These are phyloP conservation scores for Aspergillus sp. DNA, from an alignment of 2,329 filamentous ascomycete genomes.

Conservation along the genomic window DNA sequence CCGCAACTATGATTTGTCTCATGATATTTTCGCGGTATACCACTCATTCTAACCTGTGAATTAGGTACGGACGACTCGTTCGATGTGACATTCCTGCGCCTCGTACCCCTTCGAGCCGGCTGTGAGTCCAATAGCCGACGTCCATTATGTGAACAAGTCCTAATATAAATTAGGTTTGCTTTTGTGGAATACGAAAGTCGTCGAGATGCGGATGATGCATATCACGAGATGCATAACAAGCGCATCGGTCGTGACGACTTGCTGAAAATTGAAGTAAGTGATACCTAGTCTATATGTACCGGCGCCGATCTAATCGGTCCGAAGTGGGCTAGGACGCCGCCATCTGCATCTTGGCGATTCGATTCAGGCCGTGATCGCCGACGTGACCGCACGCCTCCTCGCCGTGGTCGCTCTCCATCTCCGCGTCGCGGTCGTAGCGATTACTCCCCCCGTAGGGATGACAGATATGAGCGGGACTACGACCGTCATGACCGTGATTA, in stretches of 20 bases:
- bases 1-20: neutral
- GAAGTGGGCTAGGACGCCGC: conserved; percentile 98
- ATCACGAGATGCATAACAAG: conserved; percentile 99
- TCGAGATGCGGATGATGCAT: conserved; percentile 96
- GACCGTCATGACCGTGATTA: conserved; percentile 67
- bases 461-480: conserved; percentile 69
- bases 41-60: conserved; percentile 31
- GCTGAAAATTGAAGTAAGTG: conserved; percentile 87
- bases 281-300: neutral
- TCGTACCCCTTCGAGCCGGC: conserved; percentile 82
- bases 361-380: conserved; percentile 74
- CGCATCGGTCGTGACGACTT: conserved; percentile 91
- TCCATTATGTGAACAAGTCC: conserved; percentile 23
- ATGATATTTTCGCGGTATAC: neutral
- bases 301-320: conserved; percentile 11
- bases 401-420: conserved; percentile 58
- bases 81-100: conserved; percentile 97
- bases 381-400: conserved; percentile 66
- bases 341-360: conserved; percentile 96
- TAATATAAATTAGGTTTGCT: conserved; percentile 63
- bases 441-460: conserved; percentile 83
- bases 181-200: conserved; percentile 99
- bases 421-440: conserved; percentile 56
- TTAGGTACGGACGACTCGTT: conserved; percentile 91
- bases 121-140: conserved; percentile 59